Percentiles rank a stretch among this genome's conserved stretches.
Evolutionary conservation across 192 early-diverging fungal species (phyloP).

Genomic region (Nowakowskiella sp.): DNA sequence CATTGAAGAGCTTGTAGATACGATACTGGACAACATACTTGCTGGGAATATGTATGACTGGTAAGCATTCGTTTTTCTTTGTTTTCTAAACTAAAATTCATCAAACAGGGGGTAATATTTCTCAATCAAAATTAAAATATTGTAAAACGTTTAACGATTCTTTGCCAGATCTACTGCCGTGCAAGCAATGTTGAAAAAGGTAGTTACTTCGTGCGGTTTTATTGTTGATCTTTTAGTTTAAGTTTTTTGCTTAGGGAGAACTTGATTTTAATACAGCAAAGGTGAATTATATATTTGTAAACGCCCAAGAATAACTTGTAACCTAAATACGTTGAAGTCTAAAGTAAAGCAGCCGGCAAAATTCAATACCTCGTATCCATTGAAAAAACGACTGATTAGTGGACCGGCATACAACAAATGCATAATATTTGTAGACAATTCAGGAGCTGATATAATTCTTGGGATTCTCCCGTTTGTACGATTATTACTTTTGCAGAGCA

Average conservation of each 20-base stretch:
- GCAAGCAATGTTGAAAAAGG: slow-evolving; percentile 41
- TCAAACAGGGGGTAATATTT: slow-evolving; percentile 1
- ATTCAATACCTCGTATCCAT: slow-evolving; percentile 36
- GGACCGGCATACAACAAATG: slow-evolving; percentile 40
- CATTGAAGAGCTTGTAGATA: slow-evolving; percentile 25
- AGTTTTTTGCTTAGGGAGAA: too few species aligned
- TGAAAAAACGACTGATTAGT: slow-evolving; percentile 31
- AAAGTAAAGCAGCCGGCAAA: slow-evolving; percentile 33
- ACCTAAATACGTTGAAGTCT: not conserved
- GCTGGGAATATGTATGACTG: slow-evolving; percentile 84
- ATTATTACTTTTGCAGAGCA: slow-evolving; percentile 43
- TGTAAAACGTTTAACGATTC: not conserved
- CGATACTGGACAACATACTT: slow-evolving; percentile 58
- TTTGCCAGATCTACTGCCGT: slow-evolving; percentile 43
- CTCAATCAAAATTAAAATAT: not conserved
- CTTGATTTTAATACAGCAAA: slow-evolving; percentile 51
- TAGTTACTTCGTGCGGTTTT: not conserved
- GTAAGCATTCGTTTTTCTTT: slow-evolving; percentile 25
- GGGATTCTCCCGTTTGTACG: slow-evolving; percentile 72
- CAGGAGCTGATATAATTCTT: slow-evolving; percentile 70
- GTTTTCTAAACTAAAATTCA: not conserved
- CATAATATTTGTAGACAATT: slow-evolving; percentile 78
- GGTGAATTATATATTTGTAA: slow-evolving; percentile 13
- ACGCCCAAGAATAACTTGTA: slow-evolving; percentile 16
- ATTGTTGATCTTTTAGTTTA: too few species aligned